Evolutionary conservation across 768 basidiomycete species (phyloP).

Genomic region (Cystobasidium tubakii): DNA sequence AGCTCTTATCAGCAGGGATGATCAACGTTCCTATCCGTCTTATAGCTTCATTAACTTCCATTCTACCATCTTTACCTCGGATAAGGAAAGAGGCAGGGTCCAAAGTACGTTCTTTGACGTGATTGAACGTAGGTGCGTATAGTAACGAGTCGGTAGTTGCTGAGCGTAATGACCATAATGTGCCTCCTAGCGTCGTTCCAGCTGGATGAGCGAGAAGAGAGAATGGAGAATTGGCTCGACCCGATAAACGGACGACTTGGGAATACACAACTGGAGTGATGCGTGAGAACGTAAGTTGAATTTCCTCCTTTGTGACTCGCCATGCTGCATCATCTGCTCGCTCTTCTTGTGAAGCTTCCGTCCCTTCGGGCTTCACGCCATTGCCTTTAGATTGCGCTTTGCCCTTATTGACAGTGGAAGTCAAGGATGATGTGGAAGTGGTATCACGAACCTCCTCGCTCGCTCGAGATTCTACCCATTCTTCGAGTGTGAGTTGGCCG

Average conservation of each 20-base stretch:
- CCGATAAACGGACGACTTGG: slow-evolving; percentile 84
- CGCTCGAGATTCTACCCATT: slow-evolving; percentile 72
- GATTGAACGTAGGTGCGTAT: slow-evolving; percentile 91
- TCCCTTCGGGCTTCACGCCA: not conserved
- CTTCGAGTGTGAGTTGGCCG: slow-evolving; percentile 81
- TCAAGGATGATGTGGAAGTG: not conserved
- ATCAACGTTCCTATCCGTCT: slow-evolving; percentile 87
- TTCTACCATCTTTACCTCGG: slow-evolving; percentile 50
- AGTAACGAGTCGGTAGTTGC: slow-evolving; percentile 84
- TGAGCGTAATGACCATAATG: slow-evolving; percentile 98
- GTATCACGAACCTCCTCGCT: slow-evolving; percentile 44
- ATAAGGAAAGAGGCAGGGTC: slow-evolving; percentile 80
- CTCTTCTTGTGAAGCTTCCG: not conserved
- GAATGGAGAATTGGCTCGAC: slow-evolving; percentile 74
- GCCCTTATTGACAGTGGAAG: not conserved
- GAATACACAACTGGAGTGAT: slow-evolving; percentile 89
- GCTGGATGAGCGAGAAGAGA: slow-evolving; percentile 93
- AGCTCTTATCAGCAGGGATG: slow-evolving; percentile 79
- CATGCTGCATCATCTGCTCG: slow-evolving; percentile 33
- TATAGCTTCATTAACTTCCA: slow-evolving; percentile 74
- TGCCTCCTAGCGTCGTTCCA: slow-evolving; percentile 90
- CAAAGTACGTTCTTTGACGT: slow-evolving; percentile 89
- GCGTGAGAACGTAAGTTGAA: slow-evolving; percentile 85
- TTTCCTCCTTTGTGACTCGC: slow-evolving; percentile 66
- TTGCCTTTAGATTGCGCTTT: not conserved